Conservation (phyloP, 2,329 filamentous ascomycete genomes). For the Coniochaeta ligniaria region DNA sequence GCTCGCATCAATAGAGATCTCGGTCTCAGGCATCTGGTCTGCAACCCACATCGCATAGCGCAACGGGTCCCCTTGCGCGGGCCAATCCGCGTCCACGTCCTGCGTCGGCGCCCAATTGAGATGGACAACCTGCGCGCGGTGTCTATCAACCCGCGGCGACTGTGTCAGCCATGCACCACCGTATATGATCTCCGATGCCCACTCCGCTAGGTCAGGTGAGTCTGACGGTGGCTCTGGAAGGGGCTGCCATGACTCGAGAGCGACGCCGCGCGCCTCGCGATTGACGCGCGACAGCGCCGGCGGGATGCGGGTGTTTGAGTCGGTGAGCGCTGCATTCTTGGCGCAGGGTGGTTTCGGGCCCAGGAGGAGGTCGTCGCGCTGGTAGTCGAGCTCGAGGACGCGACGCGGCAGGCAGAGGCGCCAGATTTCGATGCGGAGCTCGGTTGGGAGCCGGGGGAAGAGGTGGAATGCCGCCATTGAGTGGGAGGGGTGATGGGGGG, state of each 20-base stretch:
- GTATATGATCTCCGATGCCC: background rate
- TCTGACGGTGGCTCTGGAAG: background rate
- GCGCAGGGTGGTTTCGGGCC: background rate
- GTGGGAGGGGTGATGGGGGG: no score
- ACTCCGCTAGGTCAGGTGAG: background rate
- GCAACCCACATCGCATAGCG: background rate
- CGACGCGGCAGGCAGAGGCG: background rate
- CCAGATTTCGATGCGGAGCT: background rate
- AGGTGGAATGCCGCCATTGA: background rate
- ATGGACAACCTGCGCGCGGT: background rate
- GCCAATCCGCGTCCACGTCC: background rate
- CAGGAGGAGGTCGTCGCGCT: background rate
- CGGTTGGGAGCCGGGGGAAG: background rate
- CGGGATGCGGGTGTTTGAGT: background rate
- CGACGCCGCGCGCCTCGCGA: background rate
- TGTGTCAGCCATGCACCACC: no score
- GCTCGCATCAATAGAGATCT: background rate
- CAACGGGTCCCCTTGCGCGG: background rate
- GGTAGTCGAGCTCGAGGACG: background rate
- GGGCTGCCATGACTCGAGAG: background rate
- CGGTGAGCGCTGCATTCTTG: background rate
- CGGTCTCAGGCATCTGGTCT: background rate
- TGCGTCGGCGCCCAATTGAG: background rate
- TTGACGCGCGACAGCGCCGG: background rate
- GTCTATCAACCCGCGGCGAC: background rate